These are phyloP conservation scores for Tausonia pullulans DNA, from an alignment of 1,284 basidiomycete genomes.

Conservation along the genomic window DNA sequence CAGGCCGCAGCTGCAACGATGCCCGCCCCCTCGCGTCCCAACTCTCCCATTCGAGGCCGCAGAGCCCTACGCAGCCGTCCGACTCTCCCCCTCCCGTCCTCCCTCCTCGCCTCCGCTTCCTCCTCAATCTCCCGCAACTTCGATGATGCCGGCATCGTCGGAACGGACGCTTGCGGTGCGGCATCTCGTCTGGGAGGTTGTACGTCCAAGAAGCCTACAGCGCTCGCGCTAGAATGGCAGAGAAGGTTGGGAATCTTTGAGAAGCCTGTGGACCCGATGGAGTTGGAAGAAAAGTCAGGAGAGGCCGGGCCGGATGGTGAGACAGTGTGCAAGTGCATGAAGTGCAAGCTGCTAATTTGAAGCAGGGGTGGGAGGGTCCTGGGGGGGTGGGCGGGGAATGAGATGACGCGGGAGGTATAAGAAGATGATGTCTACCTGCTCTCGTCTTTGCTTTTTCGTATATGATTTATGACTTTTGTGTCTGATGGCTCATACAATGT, in stretches of 20 bases:
- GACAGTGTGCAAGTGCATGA: background rate
- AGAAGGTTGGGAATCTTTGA: background rate
- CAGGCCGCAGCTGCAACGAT: background rate
- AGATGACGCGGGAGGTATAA: too few species aligned
- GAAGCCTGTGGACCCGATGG: background rate
- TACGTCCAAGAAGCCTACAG: background rate
- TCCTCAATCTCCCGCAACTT: slow-evolving; percentile 2
- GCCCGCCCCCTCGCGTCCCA: background rate
- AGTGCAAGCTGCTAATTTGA: background rate
- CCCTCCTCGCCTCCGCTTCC: background rate
- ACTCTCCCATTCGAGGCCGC: too few species aligned
- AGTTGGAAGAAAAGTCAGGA: background rate
- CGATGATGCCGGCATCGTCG: slow-evolving; percentile 3
- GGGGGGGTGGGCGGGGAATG: too few species aligned
- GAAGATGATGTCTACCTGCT: too few species aligned
- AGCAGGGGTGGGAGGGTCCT: too few species aligned
- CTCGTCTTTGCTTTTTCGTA: too few species aligned
- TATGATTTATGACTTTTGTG: too few species aligned
- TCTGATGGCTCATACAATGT: too few species aligned
- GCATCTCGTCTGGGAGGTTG: slow-evolving; percentile 1
- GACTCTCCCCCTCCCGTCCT: background rate
- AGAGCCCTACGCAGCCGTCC: background rate
- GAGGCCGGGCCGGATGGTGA: background rate
- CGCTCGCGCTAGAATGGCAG: too few species aligned
- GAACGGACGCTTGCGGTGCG: slow-evolving; percentile 6